Conservation (phyloP, 2,329 filamentous ascomycete genomes). For the Ophiostoma perfectum region DNA sequence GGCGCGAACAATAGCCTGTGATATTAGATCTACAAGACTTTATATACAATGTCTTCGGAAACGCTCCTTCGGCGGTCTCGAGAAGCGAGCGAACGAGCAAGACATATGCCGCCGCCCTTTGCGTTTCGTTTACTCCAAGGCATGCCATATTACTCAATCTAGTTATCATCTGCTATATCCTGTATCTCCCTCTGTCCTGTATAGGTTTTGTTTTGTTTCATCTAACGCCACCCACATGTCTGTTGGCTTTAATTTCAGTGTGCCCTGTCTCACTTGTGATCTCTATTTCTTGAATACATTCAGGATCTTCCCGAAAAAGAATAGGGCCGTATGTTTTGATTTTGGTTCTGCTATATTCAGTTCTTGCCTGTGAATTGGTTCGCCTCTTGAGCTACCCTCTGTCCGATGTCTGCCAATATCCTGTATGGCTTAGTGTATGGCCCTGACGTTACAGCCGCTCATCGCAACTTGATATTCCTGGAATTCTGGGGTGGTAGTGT, state of each 20-base stretch:
- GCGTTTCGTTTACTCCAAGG: background rate
- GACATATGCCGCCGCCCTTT: slow-evolving; percentile 16
- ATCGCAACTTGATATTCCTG: background rate
- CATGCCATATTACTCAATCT: background rate
- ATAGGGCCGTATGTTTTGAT: background rate
- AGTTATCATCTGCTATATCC: background rate
- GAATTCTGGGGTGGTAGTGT: background rate
- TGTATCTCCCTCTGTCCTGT: too few relatives aligned
- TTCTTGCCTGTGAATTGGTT: too few relatives aligned
- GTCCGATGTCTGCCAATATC: too few relatives aligned
- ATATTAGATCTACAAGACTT: background rate
- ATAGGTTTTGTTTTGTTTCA: too few relatives aligned
- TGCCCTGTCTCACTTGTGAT: background rate
- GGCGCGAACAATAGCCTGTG: background rate
- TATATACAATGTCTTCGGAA: background rate
- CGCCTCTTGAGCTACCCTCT: too few relatives aligned
- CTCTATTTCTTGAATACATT: background rate
- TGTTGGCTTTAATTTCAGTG: background rate
- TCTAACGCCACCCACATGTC: background rate
- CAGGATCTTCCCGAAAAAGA: background rate
- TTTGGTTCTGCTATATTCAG: too few relatives aligned
- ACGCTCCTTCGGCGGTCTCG: slow-evolving; percentile 21
- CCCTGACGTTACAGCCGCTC: too few relatives aligned
- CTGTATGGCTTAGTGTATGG: too few relatives aligned
- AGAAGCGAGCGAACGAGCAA: slow-evolving; percentile 24